Evolutionary conservation across 495 filamentous ascomycete genomes (phyloP), one percentile per base, ranked within the genome.

Genomic region (Haplographium delicatum): DNA sequence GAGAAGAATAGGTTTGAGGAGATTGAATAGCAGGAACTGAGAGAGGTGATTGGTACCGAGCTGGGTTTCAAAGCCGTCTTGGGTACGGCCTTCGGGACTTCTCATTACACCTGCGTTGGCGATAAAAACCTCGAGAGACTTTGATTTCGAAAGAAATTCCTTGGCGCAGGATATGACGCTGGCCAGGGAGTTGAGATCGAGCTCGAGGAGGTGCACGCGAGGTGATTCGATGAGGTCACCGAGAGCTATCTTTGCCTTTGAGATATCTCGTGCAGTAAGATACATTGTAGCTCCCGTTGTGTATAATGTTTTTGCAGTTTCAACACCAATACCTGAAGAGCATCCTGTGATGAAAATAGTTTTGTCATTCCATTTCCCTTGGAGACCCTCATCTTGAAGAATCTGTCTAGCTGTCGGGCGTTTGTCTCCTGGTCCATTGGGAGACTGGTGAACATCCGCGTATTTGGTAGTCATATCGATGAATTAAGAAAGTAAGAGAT

Each of bases 11-110:
- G 82, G 76, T 6, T 86, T 67, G 3, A 90, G 69, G 8, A 83
- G 67, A 39, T 76, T 74, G 16, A 79, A 81, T 22, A 90, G 68
- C 6, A 87, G 71, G 31, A 79, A 80, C 56, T 86, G 84, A 4
- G 78, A 81, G 48, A 89, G 62, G 60, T 89, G 78, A 59, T 89
- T 90, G 4, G 79, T 81, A n/a, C 79, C 82, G 50, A 88, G 80
- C 47, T 86, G 81, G 25, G 81, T 70, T 58, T 89, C 84, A 59
- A 80, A 83, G n/a, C 84, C 82, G 18, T 88, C 80, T 10, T 65
- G 57, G 1, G 81, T 83, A 2, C 49, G 58, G 0, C 61, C 54
- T 2, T 60, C 62, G 0, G 77, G 70, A 5, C 68, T 55, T 0
- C 65, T 74, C 75, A 82, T 78, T 33, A 79, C 68, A 25, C 82